Evolutionary conservation across 805 yeast genomes (phyloP), one percentile per base, ranked within the genome.

Genomic region (Monosporozyma unispora): DNA sequence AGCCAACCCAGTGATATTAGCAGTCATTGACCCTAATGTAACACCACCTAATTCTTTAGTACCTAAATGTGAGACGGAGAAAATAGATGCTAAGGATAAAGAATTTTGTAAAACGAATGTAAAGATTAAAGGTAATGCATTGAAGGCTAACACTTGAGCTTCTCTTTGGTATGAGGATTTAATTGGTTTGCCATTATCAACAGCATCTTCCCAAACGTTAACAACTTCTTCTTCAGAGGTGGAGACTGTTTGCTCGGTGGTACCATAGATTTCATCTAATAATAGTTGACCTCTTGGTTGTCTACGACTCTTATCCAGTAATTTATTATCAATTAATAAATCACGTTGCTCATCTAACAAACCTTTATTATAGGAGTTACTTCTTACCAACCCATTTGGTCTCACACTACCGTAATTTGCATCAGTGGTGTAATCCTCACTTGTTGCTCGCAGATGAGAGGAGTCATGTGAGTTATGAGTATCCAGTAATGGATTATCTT

Each of bases 61-160:
- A 2, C 91, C 90, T 48, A 85, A 72, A 55, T 81, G 78, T 9
- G 91, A 89, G 28, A 84, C 90, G 2, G 85, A 80, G 61, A 85
- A 84, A 31, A 84, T 85, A 0, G 87, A 81, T 14, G 89, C 87
- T 46, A 85, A 82, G 3, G 87, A 81, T 45, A 84, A 70, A 0
- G 89, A 83, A 61, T 82, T 81, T 61, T 84, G 89, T 51, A 84
- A 66, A 25, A 84, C 61, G 56, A 84, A 84, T 0, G 91, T 84
- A 46, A 81, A 67, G 18, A 82, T 72, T 56, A 84, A 66, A 0
- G 91, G 91, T 28, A 79, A 60, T 0, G 87, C 79, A 68, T 68
- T 78, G 60, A 50, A 69, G 2, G 61, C 50, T 29, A 71, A 51
- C 3, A 64, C 75, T 48, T 65, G 72, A 38, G 72, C 68, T 39